A percentile compares a stretch with the other conserved stretches of the same genome.
Evolutionary conservation across 352 stramenopile species (phyloP).

Genomic region (Phytopythium helicoides): DNA sequence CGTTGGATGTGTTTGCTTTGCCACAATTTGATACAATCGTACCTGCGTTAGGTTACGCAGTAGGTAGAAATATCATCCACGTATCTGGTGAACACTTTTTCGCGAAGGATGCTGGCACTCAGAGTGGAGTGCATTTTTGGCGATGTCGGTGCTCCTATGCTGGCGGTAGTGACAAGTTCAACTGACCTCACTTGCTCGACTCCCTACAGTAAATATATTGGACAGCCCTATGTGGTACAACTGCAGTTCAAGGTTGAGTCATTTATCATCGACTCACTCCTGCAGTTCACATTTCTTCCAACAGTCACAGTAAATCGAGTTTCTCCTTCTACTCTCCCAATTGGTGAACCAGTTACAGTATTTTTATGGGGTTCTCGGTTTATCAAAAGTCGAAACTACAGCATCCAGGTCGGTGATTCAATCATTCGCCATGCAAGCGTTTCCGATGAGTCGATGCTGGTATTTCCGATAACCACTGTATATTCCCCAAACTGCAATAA

Average conservation of each 20-base stretch:
- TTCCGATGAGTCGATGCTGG: slow-evolving; percentile 6
- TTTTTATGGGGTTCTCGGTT: slow-evolving; percentile 4
- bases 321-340: slow-evolving; percentile 8
- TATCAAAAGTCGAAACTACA: slow-evolving; percentile 1
- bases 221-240: slow-evolving; percentile 1
- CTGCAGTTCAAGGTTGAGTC: slow-evolving; percentile 15
- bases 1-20: slow-evolving; percentile 15
- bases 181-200: slow-evolving; percentile 17
- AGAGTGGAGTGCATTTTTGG: slow-evolving; percentile 22
- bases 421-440: background rate
- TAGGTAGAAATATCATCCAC: slow-evolving; percentile 7
- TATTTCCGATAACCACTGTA: slow-evolving; percentile 1
- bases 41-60: background rate
- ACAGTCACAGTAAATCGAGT: slow-evolving; percentile 3
- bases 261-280: slow-evolving; percentile 8
- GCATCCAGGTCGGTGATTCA: slow-evolving; percentile 4
- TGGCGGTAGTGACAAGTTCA: slow-evolving; percentile 13
- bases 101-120: slow-evolving; percentile 9
- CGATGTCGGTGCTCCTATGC: slow-evolving; percentile 1
- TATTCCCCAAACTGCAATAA: too few relatives aligned
- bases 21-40: slow-evolving; percentile 18
- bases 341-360: slow-evolving; percentile 6
- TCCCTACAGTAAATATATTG: slow-evolving; percentile 11
- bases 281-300: slow-evolving; percentile 19
- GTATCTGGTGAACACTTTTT: slow-evolving; percentile 22